Evolutionary conservation across 78 protist genomes (phyloP).

Genomic region (Pigoraptor vietnamica): DNA sequence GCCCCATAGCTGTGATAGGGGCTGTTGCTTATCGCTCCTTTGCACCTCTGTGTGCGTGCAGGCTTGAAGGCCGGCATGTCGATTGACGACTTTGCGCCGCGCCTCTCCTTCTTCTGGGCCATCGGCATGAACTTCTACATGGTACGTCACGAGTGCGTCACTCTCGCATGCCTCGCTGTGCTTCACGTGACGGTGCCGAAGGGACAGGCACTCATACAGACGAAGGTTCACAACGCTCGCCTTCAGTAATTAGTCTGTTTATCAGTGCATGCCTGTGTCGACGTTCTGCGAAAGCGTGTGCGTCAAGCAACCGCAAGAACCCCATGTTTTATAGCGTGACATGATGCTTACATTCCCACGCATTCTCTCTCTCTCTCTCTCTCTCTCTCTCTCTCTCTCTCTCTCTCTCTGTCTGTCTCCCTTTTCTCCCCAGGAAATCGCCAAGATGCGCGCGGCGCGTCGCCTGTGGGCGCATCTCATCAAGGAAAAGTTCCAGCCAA

Average conservation of each 20-base stretch:
- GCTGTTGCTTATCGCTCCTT: too few species aligned
- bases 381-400: not conserved
- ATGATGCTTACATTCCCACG: not conserved
- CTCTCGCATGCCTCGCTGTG: too few species aligned
- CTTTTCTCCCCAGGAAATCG: slow-evolving; percentile 64
- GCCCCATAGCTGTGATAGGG: too few species aligned
- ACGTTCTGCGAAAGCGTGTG: not conserved
- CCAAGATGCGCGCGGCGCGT: slow-evolving; percentile 97
- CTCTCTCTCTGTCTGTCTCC: not conserved
- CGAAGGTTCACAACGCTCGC: too few species aligned
- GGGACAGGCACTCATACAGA: too few species aligned
- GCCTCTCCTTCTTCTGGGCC: slow-evolving; percentile 96
- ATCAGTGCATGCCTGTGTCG: not conserved
- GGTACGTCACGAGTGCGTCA: not conserved
- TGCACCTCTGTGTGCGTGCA: not conserved
- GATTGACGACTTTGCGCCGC: slow-evolving; percentile 91
- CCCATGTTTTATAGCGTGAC: too few species aligned
- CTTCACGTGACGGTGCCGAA: too few species aligned
- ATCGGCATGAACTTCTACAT: slow-evolving; percentile 96
- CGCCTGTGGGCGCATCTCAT: slow-evolving; percentile 87
- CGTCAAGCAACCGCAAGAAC: too few species aligned
- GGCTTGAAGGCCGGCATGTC: slow-evolving; percentile 47
- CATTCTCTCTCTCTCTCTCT: not conserved
- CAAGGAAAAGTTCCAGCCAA: slow-evolving; percentile 78
- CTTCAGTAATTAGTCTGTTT: too few species aligned